phyloP scores from a whole-genome alignment of 495 filamentous ascomycete species.

The Talaromyces borbonicus region DNA sequence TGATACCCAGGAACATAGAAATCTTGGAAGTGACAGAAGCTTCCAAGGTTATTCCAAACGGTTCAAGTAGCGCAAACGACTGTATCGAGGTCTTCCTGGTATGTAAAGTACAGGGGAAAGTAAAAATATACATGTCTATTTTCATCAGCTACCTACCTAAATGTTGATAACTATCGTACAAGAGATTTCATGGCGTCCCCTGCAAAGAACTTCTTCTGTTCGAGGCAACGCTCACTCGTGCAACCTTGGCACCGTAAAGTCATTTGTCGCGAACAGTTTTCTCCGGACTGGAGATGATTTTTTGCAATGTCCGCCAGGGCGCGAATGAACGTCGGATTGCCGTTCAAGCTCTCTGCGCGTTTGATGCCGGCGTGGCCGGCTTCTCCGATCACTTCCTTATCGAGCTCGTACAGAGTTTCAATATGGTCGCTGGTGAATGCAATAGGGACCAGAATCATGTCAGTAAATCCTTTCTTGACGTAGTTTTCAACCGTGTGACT shows the following conservation, averaged over 20 bases:
- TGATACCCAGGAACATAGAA: too few relatives aligned
- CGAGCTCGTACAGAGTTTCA: slow-evolving; percentile 92
- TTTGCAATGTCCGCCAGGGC: slow-evolving; percentile 83
- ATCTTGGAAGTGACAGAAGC: too few relatives aligned
- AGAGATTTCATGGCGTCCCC: slow-evolving; percentile 28
- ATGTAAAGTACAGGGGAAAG: too few relatives aligned
- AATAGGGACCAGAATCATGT: slow-evolving; percentile 87
- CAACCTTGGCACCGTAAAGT: slow-evolving; percentile 88
- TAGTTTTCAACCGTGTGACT: slow-evolving; percentile 78
- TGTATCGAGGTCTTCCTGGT: too few relatives aligned
- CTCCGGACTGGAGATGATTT: slow-evolving; percentile 60
- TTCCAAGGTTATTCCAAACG: too few relatives aligned
- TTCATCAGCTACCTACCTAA: not conserved
- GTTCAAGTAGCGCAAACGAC: too few relatives aligned
- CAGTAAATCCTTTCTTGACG: slow-evolving; percentile 80
- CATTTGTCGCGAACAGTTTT: slow-evolving; percentile 73
- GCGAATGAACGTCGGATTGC: slow-evolving; percentile 80
- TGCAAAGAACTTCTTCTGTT: slow-evolving; percentile 90
- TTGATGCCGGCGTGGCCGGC: slow-evolving; percentile 71
- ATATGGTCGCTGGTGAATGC: slow-evolving; percentile 99
- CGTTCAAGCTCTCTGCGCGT: slow-evolving; percentile 88
- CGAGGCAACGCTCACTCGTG: slow-evolving; percentile 77
- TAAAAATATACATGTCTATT: not conserved
- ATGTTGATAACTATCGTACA: slow-evolving; percentile 24
- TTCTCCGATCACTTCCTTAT: slow-evolving; percentile 90